Percentiles rank a stretch among this genome's conserved stretches.
phyloP scores from a whole-genome alignment of 1,284 basidiomycete species.

The Somion occarium region DNA sequence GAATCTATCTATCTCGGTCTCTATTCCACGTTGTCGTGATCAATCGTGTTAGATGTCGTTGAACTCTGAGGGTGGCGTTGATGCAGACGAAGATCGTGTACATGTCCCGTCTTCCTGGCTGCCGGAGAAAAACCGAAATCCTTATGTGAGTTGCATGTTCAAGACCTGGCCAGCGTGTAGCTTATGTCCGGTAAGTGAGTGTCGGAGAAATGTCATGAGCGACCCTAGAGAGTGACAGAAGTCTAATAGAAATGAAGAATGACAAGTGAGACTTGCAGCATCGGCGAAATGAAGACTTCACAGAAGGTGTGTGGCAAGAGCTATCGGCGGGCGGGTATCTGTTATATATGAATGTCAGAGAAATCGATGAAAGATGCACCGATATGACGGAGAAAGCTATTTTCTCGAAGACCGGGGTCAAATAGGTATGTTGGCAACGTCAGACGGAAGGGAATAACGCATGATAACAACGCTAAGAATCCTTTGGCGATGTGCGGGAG shows the following conservation, averaged over 20 bases:
- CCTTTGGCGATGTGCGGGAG: too few relatives aligned
- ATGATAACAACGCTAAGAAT: neutral
- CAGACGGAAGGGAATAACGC: neutral
- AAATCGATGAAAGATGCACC: conserved; percentile 10
- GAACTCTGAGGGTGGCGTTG: neutral
- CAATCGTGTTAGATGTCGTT: neutral
- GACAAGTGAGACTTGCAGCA: too few relatives aligned
- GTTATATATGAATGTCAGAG: neutral
- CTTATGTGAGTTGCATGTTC: neutral
- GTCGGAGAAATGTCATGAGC: neutral
- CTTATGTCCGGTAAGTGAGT: neutral
- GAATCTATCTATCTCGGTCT: neutral
- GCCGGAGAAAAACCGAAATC: neutral
- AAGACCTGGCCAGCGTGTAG: neutral
- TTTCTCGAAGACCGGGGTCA: neutral
- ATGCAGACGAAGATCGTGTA: neutral
- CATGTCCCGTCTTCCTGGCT: neutral
- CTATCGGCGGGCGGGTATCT: too few relatives aligned
- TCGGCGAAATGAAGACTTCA: neutral
- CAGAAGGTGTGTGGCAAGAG: too few relatives aligned
- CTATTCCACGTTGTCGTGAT: neutral
- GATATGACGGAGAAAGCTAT: neutral
- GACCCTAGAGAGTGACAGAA: neutral
- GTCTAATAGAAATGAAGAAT: too few relatives aligned
- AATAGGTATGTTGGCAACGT: neutral